Percentiles rank a stretch among this genome's conserved stretches.
Evolutionary conservation across 768 basidiomycete species (phyloP).

Genomic region (Galerina marginata): DNA sequence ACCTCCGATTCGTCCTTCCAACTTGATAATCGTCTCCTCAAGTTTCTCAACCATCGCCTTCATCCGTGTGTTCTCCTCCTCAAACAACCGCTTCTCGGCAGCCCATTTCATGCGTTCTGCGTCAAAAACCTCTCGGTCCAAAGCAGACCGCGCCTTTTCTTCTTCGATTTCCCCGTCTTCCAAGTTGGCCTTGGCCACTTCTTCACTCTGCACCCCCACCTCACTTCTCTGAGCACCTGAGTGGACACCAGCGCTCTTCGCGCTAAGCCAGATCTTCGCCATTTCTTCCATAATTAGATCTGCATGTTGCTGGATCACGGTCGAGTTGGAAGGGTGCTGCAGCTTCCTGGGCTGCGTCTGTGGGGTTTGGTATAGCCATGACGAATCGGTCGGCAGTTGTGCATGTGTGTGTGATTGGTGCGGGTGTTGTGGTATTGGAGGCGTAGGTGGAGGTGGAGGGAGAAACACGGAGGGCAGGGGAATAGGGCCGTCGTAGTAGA

Average conservation of each 20-base stretch:
- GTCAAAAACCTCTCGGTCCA: neutral
- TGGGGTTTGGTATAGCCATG: no score
- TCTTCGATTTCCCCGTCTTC: neutral
- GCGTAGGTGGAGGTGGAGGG: neutral
- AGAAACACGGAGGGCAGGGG: neutral
- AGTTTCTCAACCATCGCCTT: slow-evolving; percentile 3
- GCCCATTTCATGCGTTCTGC: neutral
- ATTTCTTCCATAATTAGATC: slow-evolving; percentile 3
- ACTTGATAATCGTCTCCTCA: slow-evolving; percentile 8
- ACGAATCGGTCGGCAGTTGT: neutral
- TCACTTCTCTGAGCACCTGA: neutral
- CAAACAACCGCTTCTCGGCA: neutral
- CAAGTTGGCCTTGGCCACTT: neutral
- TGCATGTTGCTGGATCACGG: slow-evolving; percentile 1
- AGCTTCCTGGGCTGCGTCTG: neutral
- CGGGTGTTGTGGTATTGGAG: neutral
- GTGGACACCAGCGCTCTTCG: neutral
- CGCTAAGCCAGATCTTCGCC: neutral
- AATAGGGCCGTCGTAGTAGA: neutral
- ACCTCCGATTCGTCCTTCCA: neutral
- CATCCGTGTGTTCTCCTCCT: slow-evolving; percentile 1
- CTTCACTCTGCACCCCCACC: neutral
- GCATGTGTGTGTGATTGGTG: no score
- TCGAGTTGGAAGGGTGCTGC: neutral
- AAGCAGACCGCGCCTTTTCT: neutral